A percentile compares a stretch with the other conserved stretches of the same genome.
Evolutionary conservation across 768 basidiomycete species (phyloP).

Genomic region (Rickenella mellea): DNA sequence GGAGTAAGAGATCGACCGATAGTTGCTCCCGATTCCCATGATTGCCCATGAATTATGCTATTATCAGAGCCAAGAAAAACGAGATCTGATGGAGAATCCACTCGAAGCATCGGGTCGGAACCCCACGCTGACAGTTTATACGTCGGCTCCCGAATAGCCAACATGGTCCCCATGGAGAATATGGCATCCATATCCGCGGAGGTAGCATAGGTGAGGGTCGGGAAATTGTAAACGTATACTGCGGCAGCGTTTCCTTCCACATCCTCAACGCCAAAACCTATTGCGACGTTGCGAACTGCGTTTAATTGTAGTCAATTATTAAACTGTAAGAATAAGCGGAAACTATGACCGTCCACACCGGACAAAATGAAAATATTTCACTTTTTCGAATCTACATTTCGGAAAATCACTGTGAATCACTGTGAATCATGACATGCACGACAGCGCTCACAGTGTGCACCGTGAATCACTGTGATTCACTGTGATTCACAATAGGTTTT

Average conservation of each 20-base stretch:
- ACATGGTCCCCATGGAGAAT: constrained; percentile 17
- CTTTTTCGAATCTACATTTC: too few species aligned
- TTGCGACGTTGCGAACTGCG: too few species aligned
- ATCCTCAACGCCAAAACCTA: constrained; percentile 16
- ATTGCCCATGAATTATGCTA: constrained; percentile 3
- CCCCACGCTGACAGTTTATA: constrained; percentile 12
- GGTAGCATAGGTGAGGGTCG: constrained; percentile 11
- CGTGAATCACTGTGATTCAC: too few species aligned
- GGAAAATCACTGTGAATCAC: too few species aligned
- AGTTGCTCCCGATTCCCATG: not conserved
- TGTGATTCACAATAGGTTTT: too few species aligned
- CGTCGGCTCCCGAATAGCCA: constrained; percentile 23
- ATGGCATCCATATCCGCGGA: constrained; percentile 15
- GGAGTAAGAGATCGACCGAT: not conserved
- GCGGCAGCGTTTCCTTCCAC: constrained; percentile 12
- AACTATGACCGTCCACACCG: too few species aligned
- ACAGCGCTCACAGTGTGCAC: too few species aligned
- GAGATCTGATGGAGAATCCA: constrained; percentile 23
- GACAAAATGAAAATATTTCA: too few species aligned
- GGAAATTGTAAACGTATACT: constrained; percentile 19
- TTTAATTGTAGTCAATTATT: too few species aligned
- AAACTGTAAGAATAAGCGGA: too few species aligned
- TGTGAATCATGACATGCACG: too few species aligned
- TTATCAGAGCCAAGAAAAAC: constrained; percentile 10
- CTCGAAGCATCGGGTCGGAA: constrained; percentile 11